Conservation (phyloP, 805 yeast genomes). For the Kazachstania psychrophila region DNA sequence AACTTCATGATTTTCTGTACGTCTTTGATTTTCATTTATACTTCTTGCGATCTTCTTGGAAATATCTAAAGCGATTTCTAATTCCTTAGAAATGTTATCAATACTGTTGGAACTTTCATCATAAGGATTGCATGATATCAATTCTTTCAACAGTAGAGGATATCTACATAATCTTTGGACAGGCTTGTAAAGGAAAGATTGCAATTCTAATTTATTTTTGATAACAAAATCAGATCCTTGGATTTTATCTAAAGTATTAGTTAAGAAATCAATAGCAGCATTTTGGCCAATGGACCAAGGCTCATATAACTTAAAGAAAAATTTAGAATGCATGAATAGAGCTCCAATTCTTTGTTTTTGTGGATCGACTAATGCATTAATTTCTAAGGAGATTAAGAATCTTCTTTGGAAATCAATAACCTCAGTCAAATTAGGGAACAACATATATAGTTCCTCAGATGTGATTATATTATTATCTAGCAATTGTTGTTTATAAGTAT, state of each 20-base stretch:
- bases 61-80: slow-evolving; percentile 58
- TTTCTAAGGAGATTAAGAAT: slow-evolving; percentile 79
- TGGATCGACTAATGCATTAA: slow-evolving; percentile 67
- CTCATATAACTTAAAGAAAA: slow-evolving; percentile 80
- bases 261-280: slow-evolving; percentile 74
- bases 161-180: slow-evolving; percentile 94
- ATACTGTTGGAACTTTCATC: slow-evolving; percentile 2
- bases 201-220: slow-evolving; percentile 82
- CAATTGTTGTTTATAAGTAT: slow-evolving; percentile 59
- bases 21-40: slow-evolving; percentile 89
- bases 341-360: slow-evolving; percentile 82
- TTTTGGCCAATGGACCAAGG: slow-evolving; percentile 91
- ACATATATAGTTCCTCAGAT: slow-evolving; percentile 66
- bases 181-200: slow-evolving; percentile 83
- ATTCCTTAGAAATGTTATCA: slow-evolving; percentile 38
- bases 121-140: slow-evolving; percentile 33
- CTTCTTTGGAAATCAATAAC: slow-evolving; percentile 89
- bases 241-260: slow-evolving; percentile 32
- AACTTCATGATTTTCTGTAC: slow-evolving; percentile 73
- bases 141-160: slow-evolving; percentile 71
- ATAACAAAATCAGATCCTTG: slow-evolving; percentile 58
- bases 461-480: slow-evolving; percentile 56
- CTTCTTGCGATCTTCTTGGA: slow-evolving; percentile 77
- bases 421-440: slow-evolving; percentile 78
- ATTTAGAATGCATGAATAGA: slow-evolving; percentile 74